Conservation (phyloP, 2,329 filamentous ascomycete species). For the Sporothrix pallida region DNA sequence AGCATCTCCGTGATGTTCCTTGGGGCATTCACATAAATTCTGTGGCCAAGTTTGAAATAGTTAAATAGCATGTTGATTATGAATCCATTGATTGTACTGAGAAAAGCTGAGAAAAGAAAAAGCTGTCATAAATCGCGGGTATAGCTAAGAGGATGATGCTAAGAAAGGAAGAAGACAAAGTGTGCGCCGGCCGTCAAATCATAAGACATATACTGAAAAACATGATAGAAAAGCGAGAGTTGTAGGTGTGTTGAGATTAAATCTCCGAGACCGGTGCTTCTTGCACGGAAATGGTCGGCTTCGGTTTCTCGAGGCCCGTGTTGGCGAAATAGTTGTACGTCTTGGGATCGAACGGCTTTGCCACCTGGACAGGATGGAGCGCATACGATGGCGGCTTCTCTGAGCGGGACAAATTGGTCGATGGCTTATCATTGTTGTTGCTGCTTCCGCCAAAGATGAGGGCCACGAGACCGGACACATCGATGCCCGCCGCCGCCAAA, state of each 20-base stretch:
- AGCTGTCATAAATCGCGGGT: not conserved
- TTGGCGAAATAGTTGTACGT: not conserved
- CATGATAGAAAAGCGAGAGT: not conserved
- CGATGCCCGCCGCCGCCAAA: slow-evolving; percentile 28
- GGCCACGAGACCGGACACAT: not conserved
- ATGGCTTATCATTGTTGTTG: not conserved
- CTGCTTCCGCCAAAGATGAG: not conserved
- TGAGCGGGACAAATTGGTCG: not conserved
- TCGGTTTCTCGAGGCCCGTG: slow-evolving; percentile 12
- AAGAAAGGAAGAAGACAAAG: not conserved
- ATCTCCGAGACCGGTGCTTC: not conserved
- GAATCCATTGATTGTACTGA: not conserved
- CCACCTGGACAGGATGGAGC: not conserved
- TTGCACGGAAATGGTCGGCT: not conserved
- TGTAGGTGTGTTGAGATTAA: not conserved
- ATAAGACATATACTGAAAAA: not conserved
- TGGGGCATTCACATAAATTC: not conserved
- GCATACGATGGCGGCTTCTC: slow-evolving; percentile 18
- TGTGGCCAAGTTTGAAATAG: not conserved
- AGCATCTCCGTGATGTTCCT: no score
- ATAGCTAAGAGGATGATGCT: not conserved
- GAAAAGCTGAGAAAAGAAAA: no score
- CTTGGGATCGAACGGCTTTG: slow-evolving; percentile 2
- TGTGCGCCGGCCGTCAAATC: not conserved
- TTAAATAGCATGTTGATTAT: slow-evolving; percentile 3